Conservation (phyloP, 1,139 yeast genomes). For the Candida labiduridarum region DNA sequence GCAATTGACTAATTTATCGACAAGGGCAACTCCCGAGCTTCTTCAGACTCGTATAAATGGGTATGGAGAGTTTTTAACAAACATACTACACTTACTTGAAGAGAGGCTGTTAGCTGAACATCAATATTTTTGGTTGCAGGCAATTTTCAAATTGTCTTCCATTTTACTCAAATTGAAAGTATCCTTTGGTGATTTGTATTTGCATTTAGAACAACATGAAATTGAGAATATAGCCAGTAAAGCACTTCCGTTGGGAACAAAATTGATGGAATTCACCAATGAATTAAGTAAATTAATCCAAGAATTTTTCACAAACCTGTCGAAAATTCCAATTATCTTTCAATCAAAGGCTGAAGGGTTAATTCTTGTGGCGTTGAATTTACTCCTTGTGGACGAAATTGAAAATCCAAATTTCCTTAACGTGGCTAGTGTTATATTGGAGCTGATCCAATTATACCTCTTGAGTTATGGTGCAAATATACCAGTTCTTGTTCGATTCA, state of each 20-base stretch:
- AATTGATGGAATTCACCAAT: constrained; percentile 2
- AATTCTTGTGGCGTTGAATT: constrained; percentile 15
- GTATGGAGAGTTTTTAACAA: constrained; percentile 9
- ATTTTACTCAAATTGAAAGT: constrained; percentile 8
- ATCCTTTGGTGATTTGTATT: constrained; percentile 7
- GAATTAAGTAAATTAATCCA: constrained; percentile 2
- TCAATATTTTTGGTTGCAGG: constrained; percentile 15
- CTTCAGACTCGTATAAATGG: constrained; percentile 5
- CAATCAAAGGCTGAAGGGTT: constrained; percentile 5
- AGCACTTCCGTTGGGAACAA: constrained; percentile 3
- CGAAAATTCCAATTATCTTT: background rate
- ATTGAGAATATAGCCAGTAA: constrained; percentile 6
- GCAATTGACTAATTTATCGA: background rate
- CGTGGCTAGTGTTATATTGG: constrained; percentile 8
- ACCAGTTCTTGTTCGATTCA: constrained; percentile 23
- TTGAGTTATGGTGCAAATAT: constrained; percentile 7
- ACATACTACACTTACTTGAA: constrained; percentile 4
- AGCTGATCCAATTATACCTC: constrained; percentile 10
- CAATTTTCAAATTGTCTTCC: constrained; percentile 5
- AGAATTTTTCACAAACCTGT: constrained; percentile 3
- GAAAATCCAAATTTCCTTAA: constrained; percentile 14
- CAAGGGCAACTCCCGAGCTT: constrained; percentile 1
- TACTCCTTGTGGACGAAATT: constrained; percentile 20
- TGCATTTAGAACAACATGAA: constrained; percentile 9
- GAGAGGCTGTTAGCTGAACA: constrained; percentile 6